A percentile compares a stretch with the other conserved stretches of the same genome.
Evolutionary conservation across 2,329 filamentous ascomycete species (phyloP).

Genomic region (Fusarium napiforme): DNA sequence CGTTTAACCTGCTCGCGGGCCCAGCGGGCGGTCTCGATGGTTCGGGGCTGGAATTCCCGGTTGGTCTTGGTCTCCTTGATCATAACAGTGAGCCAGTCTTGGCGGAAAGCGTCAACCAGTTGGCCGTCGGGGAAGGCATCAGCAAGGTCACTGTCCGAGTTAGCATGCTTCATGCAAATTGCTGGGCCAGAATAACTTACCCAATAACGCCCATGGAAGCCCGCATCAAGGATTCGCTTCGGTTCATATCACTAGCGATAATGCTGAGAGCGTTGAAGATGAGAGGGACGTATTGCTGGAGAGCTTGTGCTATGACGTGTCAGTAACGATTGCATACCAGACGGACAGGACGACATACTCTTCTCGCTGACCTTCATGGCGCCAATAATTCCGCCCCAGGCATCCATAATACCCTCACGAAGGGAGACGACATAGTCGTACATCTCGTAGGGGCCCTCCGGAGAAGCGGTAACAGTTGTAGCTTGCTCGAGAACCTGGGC

Average conservation of each 20-base stretch:
- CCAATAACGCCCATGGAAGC: conserved; percentile 98
- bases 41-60: conserved; percentile 85
- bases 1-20: conserved; percentile 97
- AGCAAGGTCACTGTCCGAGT: conserved; percentile 78
- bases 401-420: conserved; percentile 98
- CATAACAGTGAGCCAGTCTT: conserved; percentile 89
- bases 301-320: conserved; percentile 66
- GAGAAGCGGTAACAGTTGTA: conserved; percentile 79
- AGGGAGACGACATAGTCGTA: conserved; percentile 95
- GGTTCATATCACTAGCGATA: conserved; percentile 84
- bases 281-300: conserved; percentile 81
- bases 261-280: conserved; percentile 89
- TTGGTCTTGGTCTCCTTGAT: conserved; percentile 93
- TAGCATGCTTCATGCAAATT: conserved; percentile 7
- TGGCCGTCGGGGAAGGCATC: conserved; percentile 94
- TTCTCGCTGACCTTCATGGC: conserved; percentile 88
- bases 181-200: conserved; percentile 62
- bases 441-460: conserved; percentile 92
- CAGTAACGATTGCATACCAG: conserved; percentile 41
- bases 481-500: conserved; percentile 95
- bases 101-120: conserved; percentile 83
- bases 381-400: conserved; percentile 96
- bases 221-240: conserved; percentile 90
- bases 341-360: conserved; percentile 63
- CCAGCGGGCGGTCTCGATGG: conserved; percentile 95